phyloP scores from a whole-genome alignment of 1,284 basidiomycete species.

The Apiotrichum porosum region DNA sequence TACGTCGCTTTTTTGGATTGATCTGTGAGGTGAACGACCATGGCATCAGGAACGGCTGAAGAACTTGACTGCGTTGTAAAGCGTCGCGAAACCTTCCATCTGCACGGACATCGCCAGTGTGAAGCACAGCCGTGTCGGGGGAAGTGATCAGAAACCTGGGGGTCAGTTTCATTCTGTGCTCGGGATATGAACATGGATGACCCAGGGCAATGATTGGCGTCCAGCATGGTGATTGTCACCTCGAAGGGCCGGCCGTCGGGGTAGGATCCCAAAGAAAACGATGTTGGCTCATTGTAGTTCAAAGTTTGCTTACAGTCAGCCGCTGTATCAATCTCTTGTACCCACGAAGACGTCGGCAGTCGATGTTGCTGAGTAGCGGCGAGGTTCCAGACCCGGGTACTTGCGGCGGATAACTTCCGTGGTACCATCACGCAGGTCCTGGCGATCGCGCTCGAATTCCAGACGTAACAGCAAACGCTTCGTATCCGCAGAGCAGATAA shows the following conservation, averaged over 20 bases:
- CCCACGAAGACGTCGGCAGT: too few species aligned
- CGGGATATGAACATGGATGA: constrained; percentile 67
- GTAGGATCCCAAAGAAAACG: too few species aligned
- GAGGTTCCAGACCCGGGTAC: constrained; percentile 1
- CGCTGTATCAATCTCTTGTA: too few species aligned
- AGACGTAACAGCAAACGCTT: constrained; percentile 74
- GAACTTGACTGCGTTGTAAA: too few species aligned
- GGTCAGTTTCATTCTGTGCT: background rate
- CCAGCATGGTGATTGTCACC: constrained; percentile 68
- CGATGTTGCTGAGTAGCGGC: too few species aligned
- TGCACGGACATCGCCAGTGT: constrained; percentile 88
- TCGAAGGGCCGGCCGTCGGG: too few species aligned
- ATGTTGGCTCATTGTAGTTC: too few species aligned
- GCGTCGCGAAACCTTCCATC: too few species aligned
- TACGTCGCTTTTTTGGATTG: background rate
- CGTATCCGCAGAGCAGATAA: constrained; percentile 72
- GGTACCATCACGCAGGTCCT: constrained; percentile 54
- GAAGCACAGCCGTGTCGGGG: constrained; percentile 63
- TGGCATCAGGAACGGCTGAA: too few species aligned
- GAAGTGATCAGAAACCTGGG: constrained; percentile 82
- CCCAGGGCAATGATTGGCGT: constrained; percentile 93
- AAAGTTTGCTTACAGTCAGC: too few species aligned
- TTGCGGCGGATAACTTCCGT: constrained; percentile 59
- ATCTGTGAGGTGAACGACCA: too few species aligned
- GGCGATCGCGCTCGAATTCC: constrained; percentile 63